phyloP scores from a whole-genome alignment of 441 rosid species.

The Gossypium schwendimanii region DNA sequence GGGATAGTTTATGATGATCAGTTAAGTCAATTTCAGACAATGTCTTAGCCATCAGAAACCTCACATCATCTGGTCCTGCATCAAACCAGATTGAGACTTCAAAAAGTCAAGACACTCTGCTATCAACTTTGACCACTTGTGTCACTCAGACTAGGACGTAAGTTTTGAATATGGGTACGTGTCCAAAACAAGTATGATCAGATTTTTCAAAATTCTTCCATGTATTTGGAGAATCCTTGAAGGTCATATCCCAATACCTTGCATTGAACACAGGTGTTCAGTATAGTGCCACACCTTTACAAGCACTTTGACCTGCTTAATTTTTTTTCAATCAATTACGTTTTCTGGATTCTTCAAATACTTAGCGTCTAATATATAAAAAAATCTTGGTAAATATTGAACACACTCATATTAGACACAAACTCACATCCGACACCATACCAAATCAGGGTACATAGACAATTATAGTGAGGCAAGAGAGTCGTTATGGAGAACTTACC shows the following conservation, averaged over 20 bases:
- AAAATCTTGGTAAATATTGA: neutral
- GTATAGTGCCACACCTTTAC: neutral
- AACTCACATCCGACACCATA: neutral
- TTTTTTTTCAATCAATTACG: neutral
- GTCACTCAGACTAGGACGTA: neutral
- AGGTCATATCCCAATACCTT: neutral
- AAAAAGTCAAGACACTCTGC: neutral
- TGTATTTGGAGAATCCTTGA: neutral
- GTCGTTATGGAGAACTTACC: slow-evolving; percentile 16
- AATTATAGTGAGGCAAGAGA: neutral
- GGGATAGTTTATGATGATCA: slow-evolving; percentile 27
- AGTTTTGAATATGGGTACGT: neutral
- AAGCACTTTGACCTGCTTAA: neutral
- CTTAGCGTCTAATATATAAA: neutral
- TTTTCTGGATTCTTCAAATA: neutral
- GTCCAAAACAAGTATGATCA: neutral
- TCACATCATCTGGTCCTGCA: slow-evolving; percentile 28
- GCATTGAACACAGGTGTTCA: neutral
- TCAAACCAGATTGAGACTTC: neutral
- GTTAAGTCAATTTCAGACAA: slow-evolving; percentile 33
- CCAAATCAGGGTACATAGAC: neutral
- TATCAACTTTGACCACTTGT: neutral
- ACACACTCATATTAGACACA: neutral
- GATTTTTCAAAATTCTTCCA: neutral
- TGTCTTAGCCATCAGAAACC: slow-evolving; percentile 23